A percentile compares a stretch with the other conserved stretches of the same genome.
phyloP scores from a whole-genome alignment of 768 basidiomycete species.

The Boletellus ananiceps region DNA sequence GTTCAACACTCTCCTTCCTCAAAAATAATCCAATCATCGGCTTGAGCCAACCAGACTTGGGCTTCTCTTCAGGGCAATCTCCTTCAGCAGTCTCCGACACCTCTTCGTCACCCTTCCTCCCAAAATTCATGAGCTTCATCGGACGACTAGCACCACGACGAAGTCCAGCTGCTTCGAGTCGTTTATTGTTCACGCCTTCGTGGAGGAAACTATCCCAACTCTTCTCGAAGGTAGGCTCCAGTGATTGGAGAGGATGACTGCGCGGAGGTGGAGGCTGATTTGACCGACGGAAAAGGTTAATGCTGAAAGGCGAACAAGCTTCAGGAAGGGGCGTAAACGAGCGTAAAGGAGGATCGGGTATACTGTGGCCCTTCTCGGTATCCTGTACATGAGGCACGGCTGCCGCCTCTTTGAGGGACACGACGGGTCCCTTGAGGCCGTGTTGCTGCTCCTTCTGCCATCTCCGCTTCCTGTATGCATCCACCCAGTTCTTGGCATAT shows the following conservation, averaged over 20 bases:
- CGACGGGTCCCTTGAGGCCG: constrained; percentile 42
- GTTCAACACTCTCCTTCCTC: constrained; percentile 15
- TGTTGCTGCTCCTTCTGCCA: constrained; percentile 51
- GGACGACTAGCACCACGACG: constrained; percentile 27
- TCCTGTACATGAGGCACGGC: constrained; percentile 18
- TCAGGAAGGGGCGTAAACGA: constrained; percentile 53
- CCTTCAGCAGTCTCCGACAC: constrained; percentile 9
- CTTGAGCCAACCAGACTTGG: constrained; percentile 34
- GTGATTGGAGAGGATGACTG: constrained; percentile 22
- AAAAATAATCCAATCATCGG: constrained; percentile 31
- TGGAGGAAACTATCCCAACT: constrained; percentile 46
- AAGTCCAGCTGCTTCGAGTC: constrained; percentile 23
- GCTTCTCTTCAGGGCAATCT: constrained; percentile 24
- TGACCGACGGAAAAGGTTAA: constrained; percentile 38
- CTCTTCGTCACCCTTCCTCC: constrained; percentile 36
- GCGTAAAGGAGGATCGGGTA: constrained; percentile 29
- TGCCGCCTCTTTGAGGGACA: constrained; percentile 18
- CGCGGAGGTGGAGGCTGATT: constrained; percentile 28
- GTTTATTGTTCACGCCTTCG: constrained; percentile 17
- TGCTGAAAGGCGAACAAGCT: constrained; percentile 25
- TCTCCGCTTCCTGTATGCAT: constrained; percentile 43
- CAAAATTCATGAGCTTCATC: constrained; percentile 43
- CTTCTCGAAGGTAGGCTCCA: constrained; percentile 33
- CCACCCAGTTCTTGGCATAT: constrained; percentile 46
- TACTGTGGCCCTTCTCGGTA: constrained; percentile 22